phyloP scores from a whole-genome alignment of 371 early-diverging fungal species.

The Mortierella sp. region DNA sequence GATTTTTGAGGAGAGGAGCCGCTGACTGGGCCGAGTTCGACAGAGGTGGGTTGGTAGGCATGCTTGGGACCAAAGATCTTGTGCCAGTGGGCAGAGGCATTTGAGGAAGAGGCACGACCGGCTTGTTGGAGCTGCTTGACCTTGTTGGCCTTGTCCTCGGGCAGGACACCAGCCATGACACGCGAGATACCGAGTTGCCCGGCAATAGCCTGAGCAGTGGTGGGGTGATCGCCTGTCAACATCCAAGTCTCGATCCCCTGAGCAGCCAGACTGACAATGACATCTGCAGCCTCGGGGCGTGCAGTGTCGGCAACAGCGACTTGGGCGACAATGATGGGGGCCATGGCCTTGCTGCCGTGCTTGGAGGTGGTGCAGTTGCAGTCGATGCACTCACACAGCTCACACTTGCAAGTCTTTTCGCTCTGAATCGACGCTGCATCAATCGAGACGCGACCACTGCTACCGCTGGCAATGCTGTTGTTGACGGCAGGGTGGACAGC shows the following conservation, averaged over 20 bases:
- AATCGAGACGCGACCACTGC: constrained; percentile 9
- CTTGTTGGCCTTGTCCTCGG: constrained; percentile 77
- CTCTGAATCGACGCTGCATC: constrained; percentile 24
- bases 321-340: constrained; percentile 65
- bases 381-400: constrained; percentile 62
- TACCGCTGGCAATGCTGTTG: not conserved
- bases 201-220: constrained; percentile 73
- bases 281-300: constrained; percentile 65
- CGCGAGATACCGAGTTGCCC: constrained; percentile 69
- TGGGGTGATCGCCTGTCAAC: constrained; percentile 78
- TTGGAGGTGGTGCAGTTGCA: constrained; percentile 42
- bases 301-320: constrained; percentile 71
- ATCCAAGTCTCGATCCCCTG: constrained; percentile 77
- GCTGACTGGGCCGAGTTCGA: constrained; percentile 15
- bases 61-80: constrained; percentile 19
- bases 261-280: constrained; percentile 61
- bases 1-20: not conserved
- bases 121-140: constrained; percentile 69
- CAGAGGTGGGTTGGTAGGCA: not conserved
- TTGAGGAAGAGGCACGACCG: constrained; percentile 24
- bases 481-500: constrained; percentile 64
- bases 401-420: constrained; percentile 64
- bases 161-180: constrained; percentile 70
- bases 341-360: constrained; percentile 49
- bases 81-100: constrained; percentile 8